Evolutionary conservation across 2,329 filamentous ascomycete genomes (phyloP), one percentile per base, ranked within the genome.

Genomic region (Clonostachys sp.): DNA sequence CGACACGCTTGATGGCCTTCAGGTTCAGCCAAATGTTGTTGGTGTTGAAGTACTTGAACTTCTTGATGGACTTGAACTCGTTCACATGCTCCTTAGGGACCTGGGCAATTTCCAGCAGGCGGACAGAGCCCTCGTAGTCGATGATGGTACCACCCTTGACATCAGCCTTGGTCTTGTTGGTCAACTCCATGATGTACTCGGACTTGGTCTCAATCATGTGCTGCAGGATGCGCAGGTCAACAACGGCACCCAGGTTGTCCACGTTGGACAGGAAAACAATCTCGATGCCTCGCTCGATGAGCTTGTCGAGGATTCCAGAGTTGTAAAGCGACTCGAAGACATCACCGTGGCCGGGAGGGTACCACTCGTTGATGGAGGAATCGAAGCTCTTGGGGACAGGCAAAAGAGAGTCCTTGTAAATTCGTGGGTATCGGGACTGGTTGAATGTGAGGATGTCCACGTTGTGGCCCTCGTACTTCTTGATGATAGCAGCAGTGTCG

Each of bases 31-130:
- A 99, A 75, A 99, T 96, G 83, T 99, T 99, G 88, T 99, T 99
- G 73, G 94, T 99, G 84, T 99, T 99, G 87, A 99, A 99, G 85
- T 99, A 99, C 83, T 95, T 96, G 87, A 99, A 99, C 83, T 99
- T 99, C 87, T 99, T 99, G 81, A 99, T 99, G 44, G 91, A 96
- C 86, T 99, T 99, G 89, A 99, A 99, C 78, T 99, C 94, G 76
- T 99, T 97, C 70, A 94, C 89, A 75, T 99, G 94, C 80, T 99
- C 90, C 84, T 97, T 99, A 73, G 94, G 94, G 35, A 99, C 94
- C 80, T 99, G 94, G 13, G 94, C 94, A 62, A 99, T 96, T 78
- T 99, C 94, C 46, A 99, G 87, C 57, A 99, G 87, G 65, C 94
- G 91, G 59, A 95, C 92, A 49, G 89, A 91, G 63, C 92, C 92